Base-by-base conservation (phyloP, 768 basidiomycete species). In the Sutorius australiensis region DNA sequence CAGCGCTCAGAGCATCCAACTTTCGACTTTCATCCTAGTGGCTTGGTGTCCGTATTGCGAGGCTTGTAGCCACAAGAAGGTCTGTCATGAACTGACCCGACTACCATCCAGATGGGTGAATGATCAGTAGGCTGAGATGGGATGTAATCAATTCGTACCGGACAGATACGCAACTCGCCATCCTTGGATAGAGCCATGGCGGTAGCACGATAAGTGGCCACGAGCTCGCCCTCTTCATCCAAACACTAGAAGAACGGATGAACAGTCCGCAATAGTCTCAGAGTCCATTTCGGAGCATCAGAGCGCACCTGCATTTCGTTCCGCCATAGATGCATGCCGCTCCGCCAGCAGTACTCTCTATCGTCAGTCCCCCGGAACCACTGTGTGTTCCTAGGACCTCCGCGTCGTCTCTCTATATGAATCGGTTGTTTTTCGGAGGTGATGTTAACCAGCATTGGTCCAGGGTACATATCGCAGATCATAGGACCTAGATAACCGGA, bases 151-250 rank as follows among this genome's bases (percentile, higher is more conserved):
- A 17, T n/a, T 46, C 66, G 5, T 59, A 67, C 66, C 44, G 61
- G 66, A 51, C 70, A 54, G 21, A 69, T 54, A 7, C 55, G 48
- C 39, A 68, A 45, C 21, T 64, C 64, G 5, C 64, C 68, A 45
- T 70, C 64, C 42, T 70, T 69, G 32, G 47, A 56, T 32, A 58
- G 11, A 8, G 66, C 62, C 53, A 68, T 54, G 9, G 56, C 32
- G 12, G 59, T 65, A 10, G 50, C 44, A 47, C 61, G 67, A 48
- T 67, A 69, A 19, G 61, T 63, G n/a, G 66, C 67, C 38, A 67
- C 48, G 45, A 67, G 40, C 10, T 53, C 54, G 16, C 56, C 58
- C 13, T 58, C 52, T 6, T 48, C 16, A n/a, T 63, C 48, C 46
- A 61, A 27, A 36, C 59, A 65, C 63, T 65, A 40, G 17, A 34